Base-by-base conservation (phyloP, 257 asterid genomes). In the Solanum medicagineum region DNA sequence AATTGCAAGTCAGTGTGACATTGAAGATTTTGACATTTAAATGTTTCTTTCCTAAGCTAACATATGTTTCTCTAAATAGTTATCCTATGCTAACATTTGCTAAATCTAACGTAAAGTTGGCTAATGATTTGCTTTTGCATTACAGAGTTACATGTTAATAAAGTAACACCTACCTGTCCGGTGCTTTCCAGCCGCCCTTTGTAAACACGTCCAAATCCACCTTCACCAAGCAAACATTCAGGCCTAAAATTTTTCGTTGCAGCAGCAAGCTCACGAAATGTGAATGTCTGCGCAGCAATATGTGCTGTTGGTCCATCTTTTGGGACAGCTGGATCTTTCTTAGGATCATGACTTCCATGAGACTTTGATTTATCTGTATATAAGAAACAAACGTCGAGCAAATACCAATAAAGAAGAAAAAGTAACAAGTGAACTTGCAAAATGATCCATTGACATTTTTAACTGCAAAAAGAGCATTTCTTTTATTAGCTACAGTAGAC, bases 141-240 rank as follows among this genome's bases (percentile, higher is more conserved):
- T 45, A 60, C 44, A 20, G 70, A 68, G 42, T 77, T 62, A 66
- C 42, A 49, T 75, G 24, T 14, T 49, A 49, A 55, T 54, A 7
- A 8, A 81, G 15, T 49, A 74, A 85, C 69, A 85, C 83, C 86
- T 73, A 96, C 98, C 97, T 97, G 98, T 84, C 98, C 98, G 1
- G 98, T 93, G 86, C 90, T 87, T 84, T 92, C 95, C 62, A 97
- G 84, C 22, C 92, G 95, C 59, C 99, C 99, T 89, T 90, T 95
- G 85, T 94, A 94, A 82, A 97, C 99, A 75, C 95, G 96, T 53
- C 99, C 99, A 82, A 97, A 97, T 55, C 99, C 99, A 89, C 99
- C 99, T 91, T 94, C 98, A 57, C 99, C 99, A 57, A 97, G 88
- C 88, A 93, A 87, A 86, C 90, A 90, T 89, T 94, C 99, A 1